Base-by-base conservation (phyloP, 768 basidiomycete species). In the Leucosporidium yakuticum region DNA sequence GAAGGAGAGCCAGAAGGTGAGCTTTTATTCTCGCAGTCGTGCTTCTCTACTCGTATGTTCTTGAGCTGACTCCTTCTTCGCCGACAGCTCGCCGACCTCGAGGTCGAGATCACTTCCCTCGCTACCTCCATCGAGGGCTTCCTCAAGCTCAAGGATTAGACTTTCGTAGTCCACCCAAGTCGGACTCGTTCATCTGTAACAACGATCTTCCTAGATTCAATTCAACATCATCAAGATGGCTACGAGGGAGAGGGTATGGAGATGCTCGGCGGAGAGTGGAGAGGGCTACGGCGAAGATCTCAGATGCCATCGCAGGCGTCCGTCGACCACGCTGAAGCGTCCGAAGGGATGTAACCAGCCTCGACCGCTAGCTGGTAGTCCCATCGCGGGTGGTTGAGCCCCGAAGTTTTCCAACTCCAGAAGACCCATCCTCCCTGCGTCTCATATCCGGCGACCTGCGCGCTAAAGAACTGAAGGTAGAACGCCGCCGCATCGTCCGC, bases 1-100 rank as follows among this genome's bases (percentile, higher is more conserved):
- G 12, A 80, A 83, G 20, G 95, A 93, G 76, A 83, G 85, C 34
- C 93, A 67, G 49, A 64, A 36, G 51, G 63, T 58, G 27, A 15
- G 47, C 14, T 44, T 44, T 29, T 23, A 32, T 25, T 21, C n/a
- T n/a, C n/a, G 32, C 15, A n/a, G 17, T 29, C 17, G 6, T 11
- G 15, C 6, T 4, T 32, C 47, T 4, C 27, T 49, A 8, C 6
- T 17, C 39, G 44, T 12, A 2, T 15, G 23, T 29, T 53, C n/a
- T 23, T 15, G 39, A 44, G 34, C 57, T 36, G 25, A 36, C 57
- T 19, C 19, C 20, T 29, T 32, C 29, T 6, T 58, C 29, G 31
- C 12, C 19, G 0, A 6, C 59, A 60, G 60, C 21, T 31, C 17
- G 31, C 19, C 7, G 49, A 51, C 2, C 32, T 63, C 29, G 51